Conservation (phyloP, 2,329 filamentous ascomycete species). For the Sporothrix mexicana region DNA sequence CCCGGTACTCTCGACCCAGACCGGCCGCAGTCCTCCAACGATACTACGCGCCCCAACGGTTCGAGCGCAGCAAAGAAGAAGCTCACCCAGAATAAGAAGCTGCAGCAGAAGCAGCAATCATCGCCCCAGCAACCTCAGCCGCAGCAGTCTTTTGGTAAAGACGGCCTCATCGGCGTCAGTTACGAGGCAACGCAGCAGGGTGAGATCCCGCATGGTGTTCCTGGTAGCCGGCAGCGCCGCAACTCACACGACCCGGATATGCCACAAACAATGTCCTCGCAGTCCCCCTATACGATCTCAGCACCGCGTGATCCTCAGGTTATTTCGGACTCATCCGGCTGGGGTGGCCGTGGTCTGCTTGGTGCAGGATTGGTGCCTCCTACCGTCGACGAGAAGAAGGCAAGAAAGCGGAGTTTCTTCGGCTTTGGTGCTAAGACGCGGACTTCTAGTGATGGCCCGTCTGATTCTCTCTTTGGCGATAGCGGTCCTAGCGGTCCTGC, state of each 20-base stretch:
- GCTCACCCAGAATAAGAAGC: conserved; percentile 51
- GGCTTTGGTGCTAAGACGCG: conserved; percentile 68
- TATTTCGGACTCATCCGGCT: conserved; percentile 81
- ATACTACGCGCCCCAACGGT: conserved; percentile 18
- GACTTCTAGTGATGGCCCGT: conserved; percentile 60
- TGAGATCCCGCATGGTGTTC: conserved; percentile 46
- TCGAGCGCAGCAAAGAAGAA: conserved; percentile 51
- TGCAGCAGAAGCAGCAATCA: conserved; percentile 46
- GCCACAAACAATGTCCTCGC: conserved; percentile 48
- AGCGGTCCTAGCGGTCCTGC: conserved; percentile 49
- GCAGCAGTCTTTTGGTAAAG: conserved; percentile 43
- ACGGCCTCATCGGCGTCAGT: conserved; percentile 61
- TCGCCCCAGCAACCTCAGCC: conserved; percentile 35
- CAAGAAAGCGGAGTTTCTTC: conserved; percentile 79
- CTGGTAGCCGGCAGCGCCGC: conserved; percentile 28
- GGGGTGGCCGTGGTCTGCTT: conserved; percentile 59
- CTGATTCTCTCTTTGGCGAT: conserved; percentile 61
- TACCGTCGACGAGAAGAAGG: conserved; percentile 75
- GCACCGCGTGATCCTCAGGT: conserved; percentile 81
- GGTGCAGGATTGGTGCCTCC: conserved; percentile 54
- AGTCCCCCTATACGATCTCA: conserved; percentile 69
- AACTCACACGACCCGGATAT: conserved; percentile 43
- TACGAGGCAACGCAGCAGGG: conserved; percentile 63
- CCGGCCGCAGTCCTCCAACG: conserved; percentile 50
- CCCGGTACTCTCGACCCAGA: conserved; percentile 46